Conservation (phyloP, 345 rosid species). For the Lumnitzera racemosa region DNA sequence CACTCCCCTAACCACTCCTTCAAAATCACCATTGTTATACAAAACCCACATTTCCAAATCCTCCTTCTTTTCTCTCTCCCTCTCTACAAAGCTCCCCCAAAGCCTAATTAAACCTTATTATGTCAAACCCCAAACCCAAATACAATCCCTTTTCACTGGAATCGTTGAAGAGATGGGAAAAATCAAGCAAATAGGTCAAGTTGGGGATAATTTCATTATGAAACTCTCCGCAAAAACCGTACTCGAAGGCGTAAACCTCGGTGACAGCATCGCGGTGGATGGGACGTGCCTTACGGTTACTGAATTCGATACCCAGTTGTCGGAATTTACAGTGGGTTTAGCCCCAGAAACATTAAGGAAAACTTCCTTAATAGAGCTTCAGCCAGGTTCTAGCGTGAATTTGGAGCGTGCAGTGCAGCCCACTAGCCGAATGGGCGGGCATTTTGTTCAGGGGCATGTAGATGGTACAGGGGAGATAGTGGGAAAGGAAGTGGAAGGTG, state of each 20-base stretch:
- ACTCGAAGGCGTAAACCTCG: conserved; percentile 54
- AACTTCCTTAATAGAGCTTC: conserved; percentile 61
- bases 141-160: conserved; percentile 69
- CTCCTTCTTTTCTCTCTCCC: conserved; percentile 19
- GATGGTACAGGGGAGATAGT: conserved; percentile 86
- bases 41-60: conserved; percentile 12
- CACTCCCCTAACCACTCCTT: conserved; percentile 6
- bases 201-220: conserved; percentile 59
- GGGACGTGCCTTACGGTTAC: conserved; percentile 90
- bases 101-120: conserved; percentile 7
- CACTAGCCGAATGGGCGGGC: conserved; percentile 74
- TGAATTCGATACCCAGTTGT: conserved; percentile 31
- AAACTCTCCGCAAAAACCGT: conserved; percentile 57
- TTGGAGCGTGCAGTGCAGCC: conserved; percentile 86
- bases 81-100: conserved; percentile 6
- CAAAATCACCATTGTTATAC: conserved; percentile 14
- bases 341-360: conserved; percentile 76
- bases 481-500: conserved; percentile 49
- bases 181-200: conserved; percentile 42
- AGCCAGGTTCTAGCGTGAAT: conserved; percentile 66
- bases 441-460: conserved; percentile 92
- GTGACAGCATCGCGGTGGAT: conserved; percentile 80
- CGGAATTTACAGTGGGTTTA: conserved; percentile 62
- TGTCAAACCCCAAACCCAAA: conserved; percentile 12
- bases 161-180: conserved; percentile 87